Conservation (phyloP, 148 eudicot genomes). For the Cornus kousa region DNA sequence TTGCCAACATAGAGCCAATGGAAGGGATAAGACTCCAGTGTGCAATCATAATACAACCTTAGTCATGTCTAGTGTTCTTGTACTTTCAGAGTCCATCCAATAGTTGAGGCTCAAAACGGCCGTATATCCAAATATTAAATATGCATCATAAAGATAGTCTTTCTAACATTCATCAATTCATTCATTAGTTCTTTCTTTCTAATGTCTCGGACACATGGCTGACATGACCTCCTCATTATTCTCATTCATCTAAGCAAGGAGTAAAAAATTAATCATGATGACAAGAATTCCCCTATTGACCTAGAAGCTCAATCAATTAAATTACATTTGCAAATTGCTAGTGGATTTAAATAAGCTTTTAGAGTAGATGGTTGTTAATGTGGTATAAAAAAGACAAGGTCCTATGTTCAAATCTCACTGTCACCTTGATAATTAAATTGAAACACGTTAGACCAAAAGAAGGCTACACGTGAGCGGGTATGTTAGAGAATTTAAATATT, state of each 20-base stretch:
- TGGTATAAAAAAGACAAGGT: neutral
- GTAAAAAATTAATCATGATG: neutral
- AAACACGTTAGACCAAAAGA: neutral
- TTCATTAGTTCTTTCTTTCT: neutral
- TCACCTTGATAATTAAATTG: neutral
- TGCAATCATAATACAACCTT: neutral
- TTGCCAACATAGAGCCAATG: no score
- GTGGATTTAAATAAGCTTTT: neutral
- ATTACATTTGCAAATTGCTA: neutral
- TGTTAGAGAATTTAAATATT: neutral
- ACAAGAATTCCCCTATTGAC: neutral
- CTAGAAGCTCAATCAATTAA: neutral
- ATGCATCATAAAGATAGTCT: no score
- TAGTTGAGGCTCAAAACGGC: constrained; percentile 2
- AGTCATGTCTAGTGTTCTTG: neutral
- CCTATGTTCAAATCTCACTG: neutral
- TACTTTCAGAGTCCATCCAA: neutral
- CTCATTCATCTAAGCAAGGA: neutral
- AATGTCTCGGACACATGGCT: neutral
- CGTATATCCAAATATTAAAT: neutral
- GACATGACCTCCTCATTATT: neutral
- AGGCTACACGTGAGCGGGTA: neutral
- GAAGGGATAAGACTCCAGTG: neutral
- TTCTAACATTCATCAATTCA: neutral
- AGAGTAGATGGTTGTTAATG: neutral